Percentiles rank a stretch among this genome's conserved stretches.
These are phyloP conservation scores for Kodamaea suecica DNA, from an alignment of 1,139 yeast genomes.

Conservation along the genomic window DNA sequence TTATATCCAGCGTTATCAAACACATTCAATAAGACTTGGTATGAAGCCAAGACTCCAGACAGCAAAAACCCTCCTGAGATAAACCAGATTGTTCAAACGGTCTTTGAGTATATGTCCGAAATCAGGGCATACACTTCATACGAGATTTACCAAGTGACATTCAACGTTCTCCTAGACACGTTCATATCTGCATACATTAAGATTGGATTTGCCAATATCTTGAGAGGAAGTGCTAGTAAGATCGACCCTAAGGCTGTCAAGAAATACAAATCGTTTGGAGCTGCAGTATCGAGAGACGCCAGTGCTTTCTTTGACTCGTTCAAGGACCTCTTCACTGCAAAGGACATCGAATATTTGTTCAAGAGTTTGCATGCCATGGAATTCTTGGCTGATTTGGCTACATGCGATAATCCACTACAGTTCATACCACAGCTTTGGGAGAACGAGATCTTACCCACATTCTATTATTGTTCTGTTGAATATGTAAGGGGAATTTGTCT, in stretches of 20 bases:
- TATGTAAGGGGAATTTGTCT: conserved; percentile 55
- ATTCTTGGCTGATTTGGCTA: conserved; percentile 64
- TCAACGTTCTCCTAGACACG: conserved; percentile 40
- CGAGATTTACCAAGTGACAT: conserved; percentile 46
- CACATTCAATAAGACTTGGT: conserved; percentile 43
- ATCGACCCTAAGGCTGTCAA: conserved; percentile 57
- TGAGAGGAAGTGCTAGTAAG: conserved; percentile 51
- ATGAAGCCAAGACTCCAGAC: conserved; percentile 39
- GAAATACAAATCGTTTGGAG: conserved; percentile 39
- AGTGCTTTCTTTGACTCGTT: conserved; percentile 62
- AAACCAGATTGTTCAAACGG: conserved; percentile 63
- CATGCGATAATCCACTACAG: conserved; percentile 47
- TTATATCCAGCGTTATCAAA: conserved; percentile 43
- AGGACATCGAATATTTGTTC: conserved; percentile 52
- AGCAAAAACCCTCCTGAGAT: conserved; percentile 41
- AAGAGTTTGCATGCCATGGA: conserved; percentile 59
- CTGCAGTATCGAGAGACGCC: conserved; percentile 56
- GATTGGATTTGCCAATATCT: conserved; percentile 44
- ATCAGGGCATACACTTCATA: conserved; percentile 49
- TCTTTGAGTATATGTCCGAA: conserved; percentile 72
- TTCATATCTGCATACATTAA: conserved; percentile 45
- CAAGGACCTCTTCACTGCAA: conserved; percentile 46
- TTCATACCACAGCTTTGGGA: conserved; percentile 59
- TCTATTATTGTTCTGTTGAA: conserved; percentile 64
- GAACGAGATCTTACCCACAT: conserved; percentile 50